These are phyloP conservation scores for Blastomyces silverae DNA, from an alignment of 2,329 filamentous ascomycete species.

Conservation along the genomic window DNA sequence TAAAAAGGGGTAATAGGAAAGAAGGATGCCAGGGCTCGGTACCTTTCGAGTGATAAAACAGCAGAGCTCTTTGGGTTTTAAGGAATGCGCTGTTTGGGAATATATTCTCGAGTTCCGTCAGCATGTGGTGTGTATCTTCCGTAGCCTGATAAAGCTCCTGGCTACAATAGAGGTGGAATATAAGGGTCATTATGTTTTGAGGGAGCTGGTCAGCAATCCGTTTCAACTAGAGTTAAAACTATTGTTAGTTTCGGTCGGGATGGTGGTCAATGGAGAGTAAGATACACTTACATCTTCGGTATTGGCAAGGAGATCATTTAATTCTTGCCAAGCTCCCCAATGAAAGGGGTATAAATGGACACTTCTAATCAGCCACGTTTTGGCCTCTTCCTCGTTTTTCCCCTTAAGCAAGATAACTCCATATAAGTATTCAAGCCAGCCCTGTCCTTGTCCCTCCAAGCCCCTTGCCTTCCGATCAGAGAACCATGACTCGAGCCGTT, in stretches of 20 bases:
- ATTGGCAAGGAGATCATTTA: constrained; percentile 70
- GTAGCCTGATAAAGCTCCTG: constrained; percentile 88
- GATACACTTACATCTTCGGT: constrained; percentile 65
- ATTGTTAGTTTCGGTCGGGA: constrained; percentile 22
- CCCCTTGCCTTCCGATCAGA: constrained; percentile 56
- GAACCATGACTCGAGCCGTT: constrained; percentile 76
- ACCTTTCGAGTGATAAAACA: constrained; percentile 81
- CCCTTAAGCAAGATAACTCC: constrained; percentile 84
- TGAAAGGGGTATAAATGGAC: constrained; percentile 90
- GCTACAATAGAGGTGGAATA: constrained; percentile 86
- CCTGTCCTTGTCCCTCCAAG: constrained; percentile 60
- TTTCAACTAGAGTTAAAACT: constrained; percentile 52
- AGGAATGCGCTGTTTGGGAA: constrained; percentile 87
- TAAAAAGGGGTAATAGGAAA: neutral
- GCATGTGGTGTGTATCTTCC: constrained; percentile 62
- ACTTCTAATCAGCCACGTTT: constrained; percentile 79
- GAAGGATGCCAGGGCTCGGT: constrained; percentile 8
- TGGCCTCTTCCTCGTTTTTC: constrained; percentile 79
- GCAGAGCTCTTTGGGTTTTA: constrained; percentile 77
- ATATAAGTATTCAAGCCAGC: constrained; percentile 82
- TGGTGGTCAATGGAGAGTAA: constrained; percentile 9
- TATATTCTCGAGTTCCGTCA: constrained; percentile 71
- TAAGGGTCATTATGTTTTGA: constrained; percentile 83
- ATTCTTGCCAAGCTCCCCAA: constrained; percentile 94
- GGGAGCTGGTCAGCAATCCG: constrained; percentile 66